These are phyloP conservation scores for Curvularia hawaiiensis DNA, from an alignment of 2,329 filamentous ascomycete genomes.

Conservation along the genomic window DNA sequence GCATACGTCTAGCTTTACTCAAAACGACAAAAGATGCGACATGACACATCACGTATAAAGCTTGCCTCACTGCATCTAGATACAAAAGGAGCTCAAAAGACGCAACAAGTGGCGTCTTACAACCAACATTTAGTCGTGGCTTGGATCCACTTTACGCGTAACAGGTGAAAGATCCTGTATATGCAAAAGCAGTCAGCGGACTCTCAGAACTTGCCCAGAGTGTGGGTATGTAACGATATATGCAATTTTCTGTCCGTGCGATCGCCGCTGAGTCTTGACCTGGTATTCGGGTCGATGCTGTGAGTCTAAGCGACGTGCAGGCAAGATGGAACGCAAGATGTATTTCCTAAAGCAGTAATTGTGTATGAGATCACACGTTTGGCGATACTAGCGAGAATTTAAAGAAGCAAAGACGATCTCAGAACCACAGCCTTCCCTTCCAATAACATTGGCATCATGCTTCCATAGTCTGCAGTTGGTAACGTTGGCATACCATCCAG, in stretches of 20 bases:
- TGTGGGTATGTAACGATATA: background rate
- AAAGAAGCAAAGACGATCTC: background rate
- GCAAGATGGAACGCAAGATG: background rate
- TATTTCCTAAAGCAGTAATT: background rate
- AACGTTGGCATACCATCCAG: background rate
- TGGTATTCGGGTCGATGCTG: background rate
- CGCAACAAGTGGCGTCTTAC: conserved; percentile 1
- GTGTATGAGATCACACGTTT: no score
- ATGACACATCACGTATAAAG: background rate
- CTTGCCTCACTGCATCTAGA: background rate
- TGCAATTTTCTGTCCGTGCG: background rate
- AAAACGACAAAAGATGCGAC: background rate
- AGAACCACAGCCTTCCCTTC: no score
- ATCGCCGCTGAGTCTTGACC: background rate
- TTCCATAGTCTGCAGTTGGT: background rate
- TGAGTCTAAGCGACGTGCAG: background rate
- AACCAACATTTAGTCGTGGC: background rate
- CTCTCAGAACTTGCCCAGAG: background rate
- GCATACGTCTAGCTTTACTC: background rate
- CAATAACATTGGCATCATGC: background rate
- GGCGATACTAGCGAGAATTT: background rate
- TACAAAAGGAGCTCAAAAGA: background rate
- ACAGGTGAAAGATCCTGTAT: background rate
- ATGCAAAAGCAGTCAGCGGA: background rate
- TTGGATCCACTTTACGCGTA: background rate